Conservation (phyloP, 768 basidiomycete species). For the Suillus subaureus region DNA sequence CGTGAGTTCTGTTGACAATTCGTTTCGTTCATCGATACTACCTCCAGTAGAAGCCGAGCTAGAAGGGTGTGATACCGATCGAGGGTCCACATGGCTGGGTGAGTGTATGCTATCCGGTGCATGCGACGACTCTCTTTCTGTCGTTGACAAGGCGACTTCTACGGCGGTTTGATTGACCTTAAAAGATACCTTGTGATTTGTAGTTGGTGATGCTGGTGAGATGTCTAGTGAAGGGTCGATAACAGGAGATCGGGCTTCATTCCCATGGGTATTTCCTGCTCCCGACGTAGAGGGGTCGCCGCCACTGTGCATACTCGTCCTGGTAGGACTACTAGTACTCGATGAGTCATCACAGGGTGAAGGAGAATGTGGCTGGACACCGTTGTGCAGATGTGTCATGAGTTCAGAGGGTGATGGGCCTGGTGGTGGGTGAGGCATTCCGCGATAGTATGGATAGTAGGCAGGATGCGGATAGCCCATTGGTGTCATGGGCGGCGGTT, state of each 20-base stretch:
- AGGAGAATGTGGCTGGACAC: constrained; percentile 24
- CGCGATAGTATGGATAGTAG: constrained; percentile 54
- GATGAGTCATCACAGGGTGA: constrained; percentile 26
- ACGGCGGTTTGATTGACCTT: constrained; percentile 31
- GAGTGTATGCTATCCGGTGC: constrained; percentile 11
- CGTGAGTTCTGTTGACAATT: constrained; percentile 23
- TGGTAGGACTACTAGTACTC: constrained; percentile 26
- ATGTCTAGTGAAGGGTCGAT: constrained; percentile 42
- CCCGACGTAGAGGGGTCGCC: constrained; percentile 28
- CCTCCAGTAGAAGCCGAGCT: constrained; percentile 15
- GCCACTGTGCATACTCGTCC: constrained; percentile 16
- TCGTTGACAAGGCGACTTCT: constrained; percentile 38
- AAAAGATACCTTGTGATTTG: constrained; percentile 17
- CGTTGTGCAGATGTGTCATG: constrained; percentile 23
- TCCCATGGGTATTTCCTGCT: constrained; percentile 15
- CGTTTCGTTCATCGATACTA: constrained; percentile 19
- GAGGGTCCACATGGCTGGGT: constrained; percentile 7
- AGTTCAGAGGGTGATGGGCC: constrained; percentile 20
- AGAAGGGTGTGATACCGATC: constrained; percentile 13
- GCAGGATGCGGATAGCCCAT: constrained; percentile 38
- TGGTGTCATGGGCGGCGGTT: constrained; percentile 33
- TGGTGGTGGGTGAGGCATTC: constrained; percentile 22
- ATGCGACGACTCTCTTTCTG: constrained; percentile 30
- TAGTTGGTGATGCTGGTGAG: constrained; percentile 21
- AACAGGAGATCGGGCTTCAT: constrained; percentile 23